Conservation (phyloP, 805 yeast genomes). For the Candida namnaoensis region DNA sequence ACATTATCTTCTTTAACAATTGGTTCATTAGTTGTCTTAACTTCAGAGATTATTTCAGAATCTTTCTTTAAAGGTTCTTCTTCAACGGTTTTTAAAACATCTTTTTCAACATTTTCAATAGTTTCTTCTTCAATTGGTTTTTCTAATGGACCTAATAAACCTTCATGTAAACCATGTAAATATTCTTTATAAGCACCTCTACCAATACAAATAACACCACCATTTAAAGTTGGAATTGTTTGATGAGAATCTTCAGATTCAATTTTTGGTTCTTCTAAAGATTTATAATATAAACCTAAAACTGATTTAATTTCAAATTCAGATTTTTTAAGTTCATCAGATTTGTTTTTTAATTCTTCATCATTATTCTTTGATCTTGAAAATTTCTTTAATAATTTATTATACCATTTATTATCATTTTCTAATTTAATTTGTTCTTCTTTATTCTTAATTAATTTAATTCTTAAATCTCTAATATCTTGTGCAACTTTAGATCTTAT, state of each 20-base stretch:
- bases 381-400: slow-evolving; percentile 7
- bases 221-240: slow-evolving; percentile 38
- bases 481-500: slow-evolving; percentile 78
- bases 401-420: slow-evolving; percentile 11
- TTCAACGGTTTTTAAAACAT: too few species aligned
- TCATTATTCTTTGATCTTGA: slow-evolving; percentile 2
- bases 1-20: neutral
- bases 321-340: slow-evolving; percentile 27
- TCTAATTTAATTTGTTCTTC: slow-evolving; percentile 10
- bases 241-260: slow-evolving; percentile 37
- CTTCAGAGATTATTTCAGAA: too few species aligned
- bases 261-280: slow-evolving; percentile 1
- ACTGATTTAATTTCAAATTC: slow-evolving; percentile 34
- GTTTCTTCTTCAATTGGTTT: slow-evolving; percentile 22
- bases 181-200: slow-evolving; percentile 96
- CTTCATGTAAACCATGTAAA: slow-evolving; percentile 86
- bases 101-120: slow-evolving; percentile 10
- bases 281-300: slow-evolving; percentile 48
- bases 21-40: slow-evolving; percentile 5
- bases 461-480: slow-evolving; percentile 63
- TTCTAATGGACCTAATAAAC: slow-evolving; percentile 84
- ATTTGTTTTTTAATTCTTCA: slow-evolving; percentile 12
- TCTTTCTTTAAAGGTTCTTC: too few species aligned
- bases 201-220: slow-evolving; percentile 89
- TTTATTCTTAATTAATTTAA: slow-evolving; percentile 26